Evolutionary conservation across 495 filamentous ascomycete species (phyloP).

Genomic region (Penicillium goetzii): DNA sequence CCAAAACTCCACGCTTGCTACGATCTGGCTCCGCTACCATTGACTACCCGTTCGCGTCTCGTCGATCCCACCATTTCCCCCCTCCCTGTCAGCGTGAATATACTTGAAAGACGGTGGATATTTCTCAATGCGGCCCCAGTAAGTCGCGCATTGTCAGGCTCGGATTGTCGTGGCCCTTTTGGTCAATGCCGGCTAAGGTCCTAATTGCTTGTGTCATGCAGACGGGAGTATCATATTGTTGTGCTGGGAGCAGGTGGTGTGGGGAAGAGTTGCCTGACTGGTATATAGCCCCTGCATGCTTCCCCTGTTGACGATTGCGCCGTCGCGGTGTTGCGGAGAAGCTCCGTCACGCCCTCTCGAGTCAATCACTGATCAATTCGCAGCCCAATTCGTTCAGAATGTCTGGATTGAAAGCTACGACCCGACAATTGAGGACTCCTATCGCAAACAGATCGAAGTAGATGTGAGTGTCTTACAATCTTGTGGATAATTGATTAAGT

Average conservation of each 20-base stretch:
- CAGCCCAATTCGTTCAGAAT: conserved; percentile 99
- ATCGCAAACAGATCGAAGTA: conserved; percentile 90
- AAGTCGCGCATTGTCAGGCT: conserved; percentile 31
- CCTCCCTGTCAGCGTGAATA: conserved; percentile 1
- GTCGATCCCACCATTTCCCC: conserved; percentile 2
- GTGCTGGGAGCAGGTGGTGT: conserved; percentile 93
- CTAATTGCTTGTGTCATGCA: conserved; percentile 25
- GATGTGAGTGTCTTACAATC: conserved; percentile 67
- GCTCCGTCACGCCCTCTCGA: conserved; percentile 13
- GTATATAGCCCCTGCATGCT: conserved; percentile 54
- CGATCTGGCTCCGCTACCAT: conserved; percentile 7
- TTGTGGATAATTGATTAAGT: conserved; percentile 27
- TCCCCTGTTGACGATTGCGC: not conserved
- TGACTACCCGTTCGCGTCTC: conserved; percentile 14
- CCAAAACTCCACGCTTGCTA: conserved; percentile 7
- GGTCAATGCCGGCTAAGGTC: conserved; percentile 12
- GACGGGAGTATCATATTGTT: conserved; percentile 89
- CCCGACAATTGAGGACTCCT: conserved; percentile 98
- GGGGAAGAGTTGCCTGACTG: conserved; percentile 96
- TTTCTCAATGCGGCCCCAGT: conserved; percentile 58
- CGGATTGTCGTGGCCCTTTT: conserved; percentile 6
- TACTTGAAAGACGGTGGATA: conserved; percentile 11
- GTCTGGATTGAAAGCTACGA: conserved; percentile 99
- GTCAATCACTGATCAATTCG: conserved; percentile 23
- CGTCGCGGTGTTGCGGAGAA: not conserved